These are phyloP conservation scores for Xerocomellus intermedius DNA, from an alignment of 768 basidiomycete genomes.

Conservation along the genomic window DNA sequence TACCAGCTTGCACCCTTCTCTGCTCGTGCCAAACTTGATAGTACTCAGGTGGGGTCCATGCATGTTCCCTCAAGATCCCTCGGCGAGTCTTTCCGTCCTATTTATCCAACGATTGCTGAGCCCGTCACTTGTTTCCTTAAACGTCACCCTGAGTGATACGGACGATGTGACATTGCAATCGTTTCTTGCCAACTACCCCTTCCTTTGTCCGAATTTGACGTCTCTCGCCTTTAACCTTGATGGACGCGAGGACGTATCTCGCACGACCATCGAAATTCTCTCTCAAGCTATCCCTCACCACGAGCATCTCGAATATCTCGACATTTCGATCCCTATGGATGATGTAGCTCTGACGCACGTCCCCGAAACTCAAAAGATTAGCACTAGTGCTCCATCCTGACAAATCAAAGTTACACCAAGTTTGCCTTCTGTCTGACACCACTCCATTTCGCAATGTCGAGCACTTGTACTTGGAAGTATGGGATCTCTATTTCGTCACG, in stretches of 20 bases:
- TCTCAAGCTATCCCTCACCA: background rate
- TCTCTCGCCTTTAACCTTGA: background rate
- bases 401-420: background rate
- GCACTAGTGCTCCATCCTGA: background rate
- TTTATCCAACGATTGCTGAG: background rate
- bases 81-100: background rate
- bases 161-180: background rate
- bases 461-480: background rate
- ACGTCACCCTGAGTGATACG: background rate
- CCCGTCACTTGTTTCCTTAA: background rate
- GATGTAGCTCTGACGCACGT: background rate
- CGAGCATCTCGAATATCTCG: background rate
- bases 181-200: background rate
- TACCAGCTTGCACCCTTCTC: background rate
- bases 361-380: background rate
- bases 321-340: background rate
- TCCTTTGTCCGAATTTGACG: background rate
- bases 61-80: too few relatives aligned
- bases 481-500: background rate
- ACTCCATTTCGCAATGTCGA: background rate
- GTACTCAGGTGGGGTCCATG: background rate
- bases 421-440: background rate
- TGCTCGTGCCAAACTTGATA: constrained; percentile 1
- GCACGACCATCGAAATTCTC: background rate
- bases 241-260: background rate